Percentiles rank a stretch among this genome's conserved stretches.
Evolutionary conservation across 345 rosid species (phyloP).

Genomic region (Mercurialis annua): DNA sequence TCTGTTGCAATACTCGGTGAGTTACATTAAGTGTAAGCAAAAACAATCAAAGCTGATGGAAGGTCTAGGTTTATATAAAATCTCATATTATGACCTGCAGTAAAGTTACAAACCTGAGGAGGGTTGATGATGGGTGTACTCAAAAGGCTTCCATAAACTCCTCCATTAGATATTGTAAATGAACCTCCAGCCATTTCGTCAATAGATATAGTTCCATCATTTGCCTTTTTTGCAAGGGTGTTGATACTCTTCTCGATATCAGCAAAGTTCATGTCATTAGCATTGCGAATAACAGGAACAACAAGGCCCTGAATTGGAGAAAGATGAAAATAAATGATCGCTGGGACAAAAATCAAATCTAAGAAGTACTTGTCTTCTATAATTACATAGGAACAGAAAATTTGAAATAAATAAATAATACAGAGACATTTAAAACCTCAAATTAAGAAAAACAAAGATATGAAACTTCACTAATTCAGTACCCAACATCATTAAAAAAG

Average conservation of each 20-base stretch:
- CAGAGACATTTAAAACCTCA: not conserved
- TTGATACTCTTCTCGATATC: conserved; percentile 90
- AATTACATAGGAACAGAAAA: not conserved
- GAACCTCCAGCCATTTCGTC: conserved; percentile 99
- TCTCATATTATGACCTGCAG: not conserved
- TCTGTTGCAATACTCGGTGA: not conserved
- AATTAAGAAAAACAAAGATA: not conserved
- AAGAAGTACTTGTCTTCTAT: not conserved
- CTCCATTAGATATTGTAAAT: conserved; percentile 79
- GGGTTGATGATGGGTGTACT: conserved; percentile 99
- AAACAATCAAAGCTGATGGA: not conserved
- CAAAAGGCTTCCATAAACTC: conserved; percentile 92
- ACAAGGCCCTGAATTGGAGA: conserved; percentile 61
- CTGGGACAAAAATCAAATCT: not conserved
- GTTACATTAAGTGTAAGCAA: not conserved
- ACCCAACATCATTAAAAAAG: no score
- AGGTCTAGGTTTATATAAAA: not conserved
- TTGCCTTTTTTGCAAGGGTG: conserved; percentile 87
- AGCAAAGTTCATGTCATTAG: conserved; percentile 74
- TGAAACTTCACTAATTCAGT: not conserved
- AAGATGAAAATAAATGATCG: not conserved
- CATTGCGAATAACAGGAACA: conserved; percentile 74
- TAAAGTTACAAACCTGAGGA: conserved; percentile 64
- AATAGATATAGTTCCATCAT: conserved; percentile 83
- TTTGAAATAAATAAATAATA: no score